Evolutionary conservation across 2,329 filamentous ascomycete species (phyloP), one percentile per base, ranked within the genome.

Genomic region (Diaporthe longicolla): DNA sequence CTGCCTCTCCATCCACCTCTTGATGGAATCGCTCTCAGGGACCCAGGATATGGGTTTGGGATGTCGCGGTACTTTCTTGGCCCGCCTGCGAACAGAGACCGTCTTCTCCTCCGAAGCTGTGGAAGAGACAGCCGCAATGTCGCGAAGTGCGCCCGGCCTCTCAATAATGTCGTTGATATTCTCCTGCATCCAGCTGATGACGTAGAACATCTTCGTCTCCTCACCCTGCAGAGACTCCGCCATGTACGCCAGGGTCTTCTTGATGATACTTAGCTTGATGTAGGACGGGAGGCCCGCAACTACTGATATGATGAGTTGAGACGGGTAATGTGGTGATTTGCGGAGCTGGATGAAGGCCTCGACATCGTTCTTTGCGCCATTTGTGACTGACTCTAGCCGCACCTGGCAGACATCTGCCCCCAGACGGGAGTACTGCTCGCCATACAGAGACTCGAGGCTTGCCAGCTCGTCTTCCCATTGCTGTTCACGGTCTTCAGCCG

Each of bases 131-230:
- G 94, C 91, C 0, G 95, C 94, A 52, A 98, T 94, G 72, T 97
- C 95, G 52, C 93, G 89, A 52, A 99, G 87, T 76, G 90, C 93
- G 1, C 96, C 97, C 0, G 97, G 97, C 73, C 93, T 90, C 75
- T 95, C 92, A 71, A 98, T 92, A 73, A 98, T 94, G n/a, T 84
- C 84, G 73, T 94, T 93, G 76, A 97, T 91, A 77, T 95, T 92
- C 76, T 93, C 91, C 81, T 98, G 95, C 5, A 98, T 85, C 95
- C 96, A 98, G 83, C 98, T 95, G 70, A 96, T 89, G 17, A 97
- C 88, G 77, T 94, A 94, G 83, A 95, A 98, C 17, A 98, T 90
- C 81, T 91, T 91, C 93, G 97, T 98, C 52, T 95, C 94, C 80
- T 97, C 95, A 32, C 95, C 96, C 19, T 92, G 84, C 40, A 97